phyloP scores from a whole-genome alignment of 1,284 basidiomycete genomes.

The Irpex rosettiformis region DNA sequence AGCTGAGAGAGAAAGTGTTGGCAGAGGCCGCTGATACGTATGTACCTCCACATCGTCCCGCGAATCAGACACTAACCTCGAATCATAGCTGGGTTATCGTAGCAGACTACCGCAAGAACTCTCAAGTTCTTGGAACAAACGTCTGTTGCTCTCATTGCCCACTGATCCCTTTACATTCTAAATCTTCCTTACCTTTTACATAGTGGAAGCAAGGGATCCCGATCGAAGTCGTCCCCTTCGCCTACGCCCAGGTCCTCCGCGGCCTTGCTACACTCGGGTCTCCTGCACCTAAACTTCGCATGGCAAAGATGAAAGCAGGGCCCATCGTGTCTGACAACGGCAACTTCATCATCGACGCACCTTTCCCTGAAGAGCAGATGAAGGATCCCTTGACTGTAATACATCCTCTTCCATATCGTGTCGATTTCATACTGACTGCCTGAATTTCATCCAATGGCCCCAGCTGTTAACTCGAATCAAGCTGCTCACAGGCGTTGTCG shows the following conservation, averaged over 20 bases:
- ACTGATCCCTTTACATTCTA: background rate
- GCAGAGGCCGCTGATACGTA: conserved; percentile 89
- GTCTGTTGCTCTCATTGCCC: conserved; percentile 42
- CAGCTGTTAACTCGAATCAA: conserved; percentile 76
- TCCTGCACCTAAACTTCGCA: conserved; percentile 68
- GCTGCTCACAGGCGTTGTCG: conserved; percentile 93
- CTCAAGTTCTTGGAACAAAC: conserved; percentile 76
- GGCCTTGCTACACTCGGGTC: conserved; percentile 67
- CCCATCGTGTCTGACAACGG: conserved; percentile 97
- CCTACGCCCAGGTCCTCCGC: conserved; percentile 83
- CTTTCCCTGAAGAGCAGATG: conserved; percentile 73
- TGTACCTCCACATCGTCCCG: background rate
- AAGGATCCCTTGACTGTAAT: conserved; percentile 64
- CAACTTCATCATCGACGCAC: conserved; percentile 93
- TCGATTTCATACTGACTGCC: background rate
- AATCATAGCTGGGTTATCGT: conserved; percentile 74
- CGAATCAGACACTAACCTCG: conserved; percentile 32
- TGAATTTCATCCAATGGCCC: too few species aligned
- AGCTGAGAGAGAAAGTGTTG: conserved; percentile 94
- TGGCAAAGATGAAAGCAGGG: conserved; percentile 85
- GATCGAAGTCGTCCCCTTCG: conserved; percentile 95
- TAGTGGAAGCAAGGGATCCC: conserved; percentile 91
- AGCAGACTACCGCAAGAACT: conserved; percentile 95
- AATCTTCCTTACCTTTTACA: background rate
- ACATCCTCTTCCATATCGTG: conserved; percentile 11